Base-by-base conservation (phyloP, 148 eudicot species). In the Cornus suecica region DNA sequence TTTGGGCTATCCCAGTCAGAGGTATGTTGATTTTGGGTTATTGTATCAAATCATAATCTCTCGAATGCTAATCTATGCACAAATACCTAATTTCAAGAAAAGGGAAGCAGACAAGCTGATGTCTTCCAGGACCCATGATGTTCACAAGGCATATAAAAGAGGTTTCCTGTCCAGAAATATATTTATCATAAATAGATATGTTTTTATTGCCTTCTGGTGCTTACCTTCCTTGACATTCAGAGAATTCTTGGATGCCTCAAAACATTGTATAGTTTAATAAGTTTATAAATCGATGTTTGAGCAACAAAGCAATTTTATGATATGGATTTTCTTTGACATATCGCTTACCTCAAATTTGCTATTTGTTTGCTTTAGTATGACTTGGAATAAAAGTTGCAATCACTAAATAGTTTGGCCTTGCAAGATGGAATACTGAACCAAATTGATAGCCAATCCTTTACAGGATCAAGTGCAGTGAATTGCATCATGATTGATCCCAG, bases 1-100 rank as follows among this genome's bases (percentile, higher is more conserved):
- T 92, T 88, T 89, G 99, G 99, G 74, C 78, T 85, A 80, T 92
- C 92, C 22, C 86, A 86, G 62, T 80, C 76, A 69, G 96, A 88
- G 96, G 97, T 92, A 88, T 52, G 70, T 11, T 62, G 42, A 62
- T 31, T 34, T 28, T 70, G 45, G 29, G 54, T 22, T 20, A 41
- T 41, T 4, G 15, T 62, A 41, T 48, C 8, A 29, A 41, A 69
- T 41, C 51, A 6, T 11, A 27, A 27, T 42, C n/a, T 54, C 10
- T 37, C 0, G 8, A 58, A 58, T 58, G 62, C 5, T 14, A 58
- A 5, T 58, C 24, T 58, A n/a, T 1, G 24, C n/a, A 14, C 24
- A 18, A n/a, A 31, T 22, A 25, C 15, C 16, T 20, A 37, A 23
- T 28, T 37, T 74, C 26, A 25, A 1, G 61, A 24, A 34, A 18